Percentiles rank a stretch among this genome's conserved stretches.
Conservation (phyloP, 1,284 basidiomycete species). For the Leccinum angustisporum region DNA sequence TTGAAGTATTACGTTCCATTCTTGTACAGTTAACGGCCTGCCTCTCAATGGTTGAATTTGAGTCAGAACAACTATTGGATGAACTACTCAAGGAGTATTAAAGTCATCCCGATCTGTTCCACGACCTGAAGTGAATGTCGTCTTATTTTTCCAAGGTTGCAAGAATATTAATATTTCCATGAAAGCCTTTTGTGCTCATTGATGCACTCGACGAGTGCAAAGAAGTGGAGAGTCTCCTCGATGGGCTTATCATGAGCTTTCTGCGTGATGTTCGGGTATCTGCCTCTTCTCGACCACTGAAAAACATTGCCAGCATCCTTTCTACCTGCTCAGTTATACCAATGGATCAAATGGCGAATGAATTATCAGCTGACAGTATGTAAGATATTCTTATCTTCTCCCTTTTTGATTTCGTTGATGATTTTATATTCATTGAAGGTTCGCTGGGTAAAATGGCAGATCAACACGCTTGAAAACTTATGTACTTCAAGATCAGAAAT, state of each 20-base stretch:
- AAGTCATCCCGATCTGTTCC: background rate
- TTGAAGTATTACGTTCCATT: conserved; percentile 8
- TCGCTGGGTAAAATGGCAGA: conserved; percentile 18
- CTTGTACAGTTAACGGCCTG: conserved; percentile 1
- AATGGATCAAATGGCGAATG: conserved; percentile 5
- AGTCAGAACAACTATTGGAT: background rate
- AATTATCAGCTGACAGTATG: conserved; percentile 13
- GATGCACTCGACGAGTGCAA: conserved; percentile 17
- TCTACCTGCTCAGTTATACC: conserved; percentile 2
- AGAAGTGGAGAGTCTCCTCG: conserved; percentile 7
- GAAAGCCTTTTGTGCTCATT: conserved; percentile 6
- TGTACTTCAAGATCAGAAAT: conserved; percentile 1
- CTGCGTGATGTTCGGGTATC: conserved; percentile 5
- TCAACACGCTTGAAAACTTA: conserved; percentile 3
- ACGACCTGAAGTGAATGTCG: conserved; percentile 2
- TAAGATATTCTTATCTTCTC: background rate
- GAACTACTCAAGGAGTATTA: conserved; percentile 3
- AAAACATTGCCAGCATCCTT: background rate
- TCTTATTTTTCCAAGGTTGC: conserved; percentile 2
- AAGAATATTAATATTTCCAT: background rate
- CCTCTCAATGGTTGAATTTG: background rate
- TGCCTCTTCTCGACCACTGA: conserved; percentile 5
- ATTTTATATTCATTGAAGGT: conserved; percentile 1
- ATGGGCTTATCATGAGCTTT: background rate
- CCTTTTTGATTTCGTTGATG: background rate